A percentile compares a stretch with the other conserved stretches of the same genome.
Conservation (phyloP, 2,329 filamentous ascomycete genomes). For the Paecilomyces variotii region DNA sequence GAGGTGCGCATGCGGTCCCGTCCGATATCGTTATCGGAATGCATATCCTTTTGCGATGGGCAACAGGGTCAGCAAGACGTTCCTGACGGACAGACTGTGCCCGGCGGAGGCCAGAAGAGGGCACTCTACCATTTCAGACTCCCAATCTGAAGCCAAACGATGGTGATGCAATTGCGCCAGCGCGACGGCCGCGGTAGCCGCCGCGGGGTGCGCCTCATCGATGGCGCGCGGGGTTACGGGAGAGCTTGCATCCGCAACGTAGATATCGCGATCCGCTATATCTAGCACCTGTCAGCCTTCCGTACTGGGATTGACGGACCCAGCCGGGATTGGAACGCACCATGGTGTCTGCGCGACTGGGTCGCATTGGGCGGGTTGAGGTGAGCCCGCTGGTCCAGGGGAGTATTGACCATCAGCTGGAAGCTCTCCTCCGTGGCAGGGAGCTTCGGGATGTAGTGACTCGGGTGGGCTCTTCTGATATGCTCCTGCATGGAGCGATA, state of each 20-base stretch:
- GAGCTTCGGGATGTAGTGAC: conserved; percentile 95
- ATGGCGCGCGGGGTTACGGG: conserved; percentile 61
- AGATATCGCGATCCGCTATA: conserved; percentile 56
- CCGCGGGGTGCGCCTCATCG: conserved; percentile 61
- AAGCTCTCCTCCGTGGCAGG: conserved; percentile 98
- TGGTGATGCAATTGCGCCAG: conserved; percentile 78
- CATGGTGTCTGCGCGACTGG: conserved; percentile 27
- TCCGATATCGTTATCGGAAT: conserved; percentile 61
- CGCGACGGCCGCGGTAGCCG: conserved; percentile 73
- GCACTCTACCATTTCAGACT: conserved; percentile 63
- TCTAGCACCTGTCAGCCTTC: conserved; percentile 37
- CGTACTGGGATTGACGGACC: neutral
- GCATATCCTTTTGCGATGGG: conserved; percentile 51
- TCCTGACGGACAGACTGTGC: neutral
- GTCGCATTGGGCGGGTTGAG: conserved; percentile 36
- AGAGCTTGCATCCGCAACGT: conserved; percentile 59
- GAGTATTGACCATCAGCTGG: conserved; percentile 86
- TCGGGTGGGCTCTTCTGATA: conserved; percentile 91
- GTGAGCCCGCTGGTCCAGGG: conserved; percentile 63
- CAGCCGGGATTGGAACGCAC: conserved; percentile 18
- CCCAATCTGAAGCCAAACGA: conserved; percentile 68
- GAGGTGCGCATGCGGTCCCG: conserved; percentile 55
- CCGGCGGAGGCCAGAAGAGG: conserved; percentile 8
- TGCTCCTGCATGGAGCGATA: conserved; percentile 99
- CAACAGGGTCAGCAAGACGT: conserved; percentile 10